Base-by-base conservation (phyloP, 169 alveolate species). In the Cryptosporidium parvum region DNA sequence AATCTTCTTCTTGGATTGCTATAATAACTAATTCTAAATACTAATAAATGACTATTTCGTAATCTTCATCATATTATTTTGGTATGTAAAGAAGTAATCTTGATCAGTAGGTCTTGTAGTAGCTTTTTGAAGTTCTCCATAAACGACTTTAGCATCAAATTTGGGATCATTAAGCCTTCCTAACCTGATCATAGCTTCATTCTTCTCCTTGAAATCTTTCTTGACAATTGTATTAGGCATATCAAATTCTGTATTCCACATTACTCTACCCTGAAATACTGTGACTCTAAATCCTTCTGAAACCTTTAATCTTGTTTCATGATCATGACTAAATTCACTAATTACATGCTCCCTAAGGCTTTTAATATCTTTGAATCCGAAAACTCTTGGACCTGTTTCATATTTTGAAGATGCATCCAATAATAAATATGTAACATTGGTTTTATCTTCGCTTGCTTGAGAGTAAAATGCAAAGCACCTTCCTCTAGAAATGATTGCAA, bases 51-150 rank as follows among this genome's bases (percentile, higher is more conserved):
- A 12, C 12, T 23, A 62, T 18, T 62, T 80, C 6, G 33, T 65
- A 44, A 80, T 39, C 23, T 48, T 62, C 89, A 80, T 80, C 70
- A 65, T 26, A 21, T 80, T 80, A 58, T 80, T 80, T 48, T 80
- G 89, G 35, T 80, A 80, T 18, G 89, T 80, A 31, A 62, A 80
- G 56, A 62, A 80, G 68, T 80, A 58, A 29, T 80, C 89, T 29
- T 80, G 65, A 51, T 80, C 89, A 42, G 69, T 80, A 35, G 89
- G 89, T 62, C 75, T 80, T 61, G 89, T 80, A 26, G 89, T 80
- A 29, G 89, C 89, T n/a, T 80, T 80, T 48, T 62, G 73, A 10
- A 80, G 59, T 26, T 80, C 89, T 12, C 89, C 89, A 80, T 80
- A 80, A 35, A 80, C 65, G 26, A 80, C 80, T 44, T 80, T 80